Conservation (phyloP, 2,329 filamentous ascomycete genomes). For the Diaporthe vaccinii region DNA sequence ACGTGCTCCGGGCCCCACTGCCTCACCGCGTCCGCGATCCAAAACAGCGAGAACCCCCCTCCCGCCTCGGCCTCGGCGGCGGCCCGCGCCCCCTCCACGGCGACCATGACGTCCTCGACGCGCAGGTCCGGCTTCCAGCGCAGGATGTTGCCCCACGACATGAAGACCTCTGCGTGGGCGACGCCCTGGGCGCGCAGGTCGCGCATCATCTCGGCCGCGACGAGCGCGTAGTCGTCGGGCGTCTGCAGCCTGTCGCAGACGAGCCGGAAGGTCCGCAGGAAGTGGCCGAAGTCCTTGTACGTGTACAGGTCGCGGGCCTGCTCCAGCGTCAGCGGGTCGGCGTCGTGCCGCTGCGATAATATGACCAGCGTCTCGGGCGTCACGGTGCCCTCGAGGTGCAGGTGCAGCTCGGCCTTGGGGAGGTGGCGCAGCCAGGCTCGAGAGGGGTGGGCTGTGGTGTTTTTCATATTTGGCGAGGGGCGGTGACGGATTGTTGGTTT, state of each 20-base stretch:
- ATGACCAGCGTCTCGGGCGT: constrained; percentile 41
- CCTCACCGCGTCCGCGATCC: constrained; percentile 39
- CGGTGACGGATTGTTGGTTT: not conserved
- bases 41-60: constrained; percentile 30
- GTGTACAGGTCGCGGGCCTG: constrained; percentile 41
- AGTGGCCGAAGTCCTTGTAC: constrained; percentile 40
- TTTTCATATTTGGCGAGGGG: not conserved
- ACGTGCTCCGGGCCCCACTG: constrained; percentile 38
- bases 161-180: constrained; percentile 41
- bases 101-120: constrained; percentile 41
- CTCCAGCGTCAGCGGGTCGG: constrained; percentile 37
- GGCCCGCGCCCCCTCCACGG: constrained; percentile 32
- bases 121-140: constrained; percentile 38
- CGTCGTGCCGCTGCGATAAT: constrained; percentile 40
- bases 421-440: constrained; percentile 36
- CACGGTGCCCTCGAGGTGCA: constrained; percentile 42
- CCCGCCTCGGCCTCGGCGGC: constrained; percentile 20
- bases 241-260: constrained; percentile 40
- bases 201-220: constrained; percentile 39
- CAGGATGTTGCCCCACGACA: constrained; percentile 42
- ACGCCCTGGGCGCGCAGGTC: constrained; percentile 38
- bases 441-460: not conserved
- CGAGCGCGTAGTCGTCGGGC: constrained; percentile 39
- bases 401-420: constrained; percentile 41
- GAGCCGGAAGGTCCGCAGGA: constrained; percentile 39